A percentile compares a stretch with the other conserved stretches of the same genome.
Evolutionary conservation across 2,329 filamentous ascomycete species (phyloP).

Genomic region (Lachnellula arida): DNA sequence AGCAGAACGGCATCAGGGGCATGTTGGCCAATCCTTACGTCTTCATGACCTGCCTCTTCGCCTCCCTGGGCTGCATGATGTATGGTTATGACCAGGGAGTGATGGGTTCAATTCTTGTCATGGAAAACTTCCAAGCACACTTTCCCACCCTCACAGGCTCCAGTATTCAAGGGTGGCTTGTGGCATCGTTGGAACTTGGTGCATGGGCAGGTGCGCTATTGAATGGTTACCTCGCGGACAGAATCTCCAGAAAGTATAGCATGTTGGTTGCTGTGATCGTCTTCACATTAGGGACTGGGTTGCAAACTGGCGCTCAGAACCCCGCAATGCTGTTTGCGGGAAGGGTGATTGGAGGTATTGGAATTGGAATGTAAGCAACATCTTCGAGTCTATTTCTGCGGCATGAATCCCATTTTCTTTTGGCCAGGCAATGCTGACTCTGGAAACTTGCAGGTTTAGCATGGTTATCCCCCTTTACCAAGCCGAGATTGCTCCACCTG

Average conservation of each 20-base stretch:
- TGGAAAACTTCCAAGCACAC: constrained; percentile 35
- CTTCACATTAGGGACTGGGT: constrained; percentile 45
- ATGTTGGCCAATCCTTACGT: constrained; percentile 40
- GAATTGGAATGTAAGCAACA: constrained; percentile 38
- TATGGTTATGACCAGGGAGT: constrained; percentile 36
- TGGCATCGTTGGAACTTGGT: constrained; percentile 34
- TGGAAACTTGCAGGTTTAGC: constrained; percentile 33
- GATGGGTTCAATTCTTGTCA: constrained; percentile 33
- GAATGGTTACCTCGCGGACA: constrained; percentile 47
- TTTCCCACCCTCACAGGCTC: constrained; percentile 32
- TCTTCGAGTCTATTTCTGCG: no score
- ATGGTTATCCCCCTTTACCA: constrained; percentile 44
- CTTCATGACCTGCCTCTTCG: constrained; percentile 35
- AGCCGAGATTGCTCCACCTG: constrained; percentile 51
- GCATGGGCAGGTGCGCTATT: constrained; percentile 37
- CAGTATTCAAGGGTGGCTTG: constrained; percentile 33
- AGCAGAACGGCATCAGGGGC: constrained; percentile 35
- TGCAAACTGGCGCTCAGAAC: constrained; percentile 46
- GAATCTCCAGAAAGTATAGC: constrained; percentile 46
- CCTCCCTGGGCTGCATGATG: constrained; percentile 26
- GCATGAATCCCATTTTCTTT: not conserved
- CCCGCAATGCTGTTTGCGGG: constrained; percentile 48
- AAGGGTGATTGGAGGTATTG: constrained; percentile 43
- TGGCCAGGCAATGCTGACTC: not conserved
- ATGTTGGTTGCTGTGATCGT: constrained; percentile 47